Conservation (phyloP, 1,284 basidiomycete genomes). For the Neonothopanus nambi region DNA sequence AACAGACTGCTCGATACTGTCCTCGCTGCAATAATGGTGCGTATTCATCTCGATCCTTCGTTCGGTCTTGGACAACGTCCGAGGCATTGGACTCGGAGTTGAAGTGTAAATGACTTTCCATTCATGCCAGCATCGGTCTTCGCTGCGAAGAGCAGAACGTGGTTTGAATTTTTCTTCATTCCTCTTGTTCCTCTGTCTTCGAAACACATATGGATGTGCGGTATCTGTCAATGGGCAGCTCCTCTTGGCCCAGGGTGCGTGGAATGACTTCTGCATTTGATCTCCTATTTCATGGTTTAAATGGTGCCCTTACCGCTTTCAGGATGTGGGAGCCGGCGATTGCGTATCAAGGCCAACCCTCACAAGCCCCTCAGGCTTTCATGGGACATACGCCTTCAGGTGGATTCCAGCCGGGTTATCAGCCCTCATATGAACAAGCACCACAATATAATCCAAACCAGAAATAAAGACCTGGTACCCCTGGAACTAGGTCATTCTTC, state of each 20-base stretch:
- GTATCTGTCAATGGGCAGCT: constrained; percentile 18
- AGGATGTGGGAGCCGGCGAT: constrained; percentile 20
- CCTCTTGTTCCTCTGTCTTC: constrained; percentile 18
- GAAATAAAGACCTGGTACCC: not conserved
- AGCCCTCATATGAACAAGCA: constrained; percentile 7
- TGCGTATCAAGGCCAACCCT: constrained; percentile 10
- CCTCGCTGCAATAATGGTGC: constrained; percentile 47
- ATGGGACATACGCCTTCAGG: constrained; percentile 1
- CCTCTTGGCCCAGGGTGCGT: constrained; percentile 18
- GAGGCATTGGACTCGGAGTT: not conserved
- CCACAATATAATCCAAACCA: constrained; percentile 2
- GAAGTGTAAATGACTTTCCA: not conserved
- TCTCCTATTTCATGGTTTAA: not conserved
- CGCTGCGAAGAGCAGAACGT: constrained; percentile 19
- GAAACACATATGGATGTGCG: constrained; percentile 21
- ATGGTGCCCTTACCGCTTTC: not conserved
- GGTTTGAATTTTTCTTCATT: constrained; percentile 22
- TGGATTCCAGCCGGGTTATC: constrained; percentile 14
- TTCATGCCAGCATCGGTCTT: constrained; percentile 15
- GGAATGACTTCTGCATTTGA: not conserved
- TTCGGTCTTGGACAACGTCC: constrained; percentile 30
- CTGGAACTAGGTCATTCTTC: too few species aligned
- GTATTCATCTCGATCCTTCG: constrained; percentile 20
- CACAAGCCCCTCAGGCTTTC: constrained; percentile 3
- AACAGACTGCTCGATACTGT: constrained; percentile 36